Evolutionary conservation across 2,329 filamentous ascomycete species (phyloP).

Genomic region (Neoscytalidium dimidiatum): DNA sequence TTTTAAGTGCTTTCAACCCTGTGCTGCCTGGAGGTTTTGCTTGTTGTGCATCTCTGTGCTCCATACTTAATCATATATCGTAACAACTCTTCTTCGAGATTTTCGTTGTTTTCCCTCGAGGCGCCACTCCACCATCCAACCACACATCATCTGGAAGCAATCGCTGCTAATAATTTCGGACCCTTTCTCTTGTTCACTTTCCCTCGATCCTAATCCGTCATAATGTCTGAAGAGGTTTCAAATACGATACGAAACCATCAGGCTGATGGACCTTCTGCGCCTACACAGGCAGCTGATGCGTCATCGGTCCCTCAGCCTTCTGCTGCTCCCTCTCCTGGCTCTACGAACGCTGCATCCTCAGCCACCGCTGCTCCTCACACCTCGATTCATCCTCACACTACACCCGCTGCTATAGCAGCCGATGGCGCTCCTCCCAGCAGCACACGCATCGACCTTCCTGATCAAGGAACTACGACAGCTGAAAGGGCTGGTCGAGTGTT

Average conservation of each 20-base stretch:
- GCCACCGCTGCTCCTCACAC: background rate
- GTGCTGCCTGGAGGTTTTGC: background rate
- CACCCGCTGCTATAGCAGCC: background rate
- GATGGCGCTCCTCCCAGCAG: background rate
- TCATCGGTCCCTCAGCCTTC: background rate
- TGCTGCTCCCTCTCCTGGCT: background rate
- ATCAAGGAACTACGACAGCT: background rate
- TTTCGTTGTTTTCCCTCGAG: background rate
- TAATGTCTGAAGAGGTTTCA: background rate
- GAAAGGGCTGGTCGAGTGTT: background rate
- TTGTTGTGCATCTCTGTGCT: background rate
- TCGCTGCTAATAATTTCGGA: too few relatives aligned
- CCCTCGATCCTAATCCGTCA: too few relatives aligned
- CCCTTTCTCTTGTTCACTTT: too few relatives aligned
- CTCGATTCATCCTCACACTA: background rate
- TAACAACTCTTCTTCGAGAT: too few relatives aligned
- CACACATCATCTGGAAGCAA: too few relatives aligned
- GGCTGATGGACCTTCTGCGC: background rate
- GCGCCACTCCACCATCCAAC: background rate
- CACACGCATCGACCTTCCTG: background rate
- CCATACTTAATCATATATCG: background rate
- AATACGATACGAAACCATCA: background rate
- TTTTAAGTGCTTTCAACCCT: background rate
- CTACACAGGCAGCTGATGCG: background rate
- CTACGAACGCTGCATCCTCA: background rate